phyloP scores from a whole-genome alignment of 2,329 filamentous ascomycete species.

The Biscogniauxia mediterranea region DNA sequence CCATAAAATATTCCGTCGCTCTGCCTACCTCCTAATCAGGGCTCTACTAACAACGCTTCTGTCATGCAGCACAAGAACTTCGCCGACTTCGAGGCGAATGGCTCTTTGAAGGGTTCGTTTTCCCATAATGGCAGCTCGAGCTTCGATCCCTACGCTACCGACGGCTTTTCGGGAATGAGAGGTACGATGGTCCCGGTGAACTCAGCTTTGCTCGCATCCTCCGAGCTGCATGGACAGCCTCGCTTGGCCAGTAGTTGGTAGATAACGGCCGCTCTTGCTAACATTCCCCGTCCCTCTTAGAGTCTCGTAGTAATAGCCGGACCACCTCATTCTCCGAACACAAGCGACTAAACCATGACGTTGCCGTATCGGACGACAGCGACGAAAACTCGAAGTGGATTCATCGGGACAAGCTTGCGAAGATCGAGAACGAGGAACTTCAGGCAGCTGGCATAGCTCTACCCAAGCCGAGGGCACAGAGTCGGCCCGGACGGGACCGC shows the following conservation, averaged over 20 bases:
- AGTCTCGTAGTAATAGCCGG: constrained; percentile 23
- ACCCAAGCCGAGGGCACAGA: constrained; percentile 52
- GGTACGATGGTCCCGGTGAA: constrained; percentile 19
- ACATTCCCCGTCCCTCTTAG: constrained; percentile 16
- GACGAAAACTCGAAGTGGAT: constrained; percentile 76
- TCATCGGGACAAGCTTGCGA: constrained; percentile 78
- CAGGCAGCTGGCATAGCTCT: constrained; percentile 72
- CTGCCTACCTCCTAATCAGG: constrained; percentile 17
- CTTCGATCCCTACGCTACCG: constrained; percentile 23
- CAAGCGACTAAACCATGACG: constrained; percentile 32
- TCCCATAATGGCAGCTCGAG: constrained; percentile 22
- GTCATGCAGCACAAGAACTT: constrained; percentile 25
- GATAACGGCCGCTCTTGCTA: constrained; percentile 8
- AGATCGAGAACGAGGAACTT: constrained; percentile 77
- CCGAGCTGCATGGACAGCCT: neutral
- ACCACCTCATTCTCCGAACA: constrained; percentile 20
- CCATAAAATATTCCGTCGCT: neutral
- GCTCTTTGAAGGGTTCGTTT: constrained; percentile 13
- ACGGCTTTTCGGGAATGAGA: constrained; percentile 24
- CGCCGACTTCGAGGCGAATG: constrained; percentile 24
- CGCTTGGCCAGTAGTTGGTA: neutral
- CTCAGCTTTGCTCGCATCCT: neutral
- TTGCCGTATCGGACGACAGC: constrained; percentile 32
- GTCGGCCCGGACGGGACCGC: constrained; percentile 46
- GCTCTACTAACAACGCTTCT: neutral